These are phyloP conservation scores for Diutina ranongensis DNA, from an alignment of 1,139 yeast species.

Conservation along the genomic window DNA sequence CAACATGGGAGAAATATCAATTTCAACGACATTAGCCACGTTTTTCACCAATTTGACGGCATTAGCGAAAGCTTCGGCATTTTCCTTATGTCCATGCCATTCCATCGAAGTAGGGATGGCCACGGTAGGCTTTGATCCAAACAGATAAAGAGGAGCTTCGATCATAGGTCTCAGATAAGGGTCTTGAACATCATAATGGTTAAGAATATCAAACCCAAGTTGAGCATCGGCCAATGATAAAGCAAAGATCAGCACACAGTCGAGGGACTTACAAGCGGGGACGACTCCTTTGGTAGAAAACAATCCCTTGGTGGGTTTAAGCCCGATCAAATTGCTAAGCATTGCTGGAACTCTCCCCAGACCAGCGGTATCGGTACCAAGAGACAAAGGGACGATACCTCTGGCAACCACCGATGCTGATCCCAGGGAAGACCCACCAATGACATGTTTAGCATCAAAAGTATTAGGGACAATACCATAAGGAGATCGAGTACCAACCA, in stretches of 20 bases:
- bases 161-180: conserved; percentile 76
- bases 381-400: conserved; percentile 77
- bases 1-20: conserved; percentile 61
- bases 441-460: conserved; percentile 62
- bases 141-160: conserved; percentile 45
- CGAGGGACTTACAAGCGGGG: conserved; percentile 94
- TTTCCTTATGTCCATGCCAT: conserved; percentile 76
- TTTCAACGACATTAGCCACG: conserved; percentile 24
- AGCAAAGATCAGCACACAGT: conserved; percentile 81
- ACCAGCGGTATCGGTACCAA: conserved; percentile 99
- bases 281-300: conserved; percentile 83
- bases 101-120: conserved; percentile 64
- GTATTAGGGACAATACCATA: conserved; percentile 81
- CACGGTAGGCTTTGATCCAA: conserved; percentile 47
- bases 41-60: conserved; percentile 35
- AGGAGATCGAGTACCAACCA: conserved; percentile 91
- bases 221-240: conserved; percentile 77
- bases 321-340: conserved; percentile 77
- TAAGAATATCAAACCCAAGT: conserved; percentile 54
- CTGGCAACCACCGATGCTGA: conserved; percentile 82
- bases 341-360: conserved; percentile 98
- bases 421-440: conserved; percentile 97
- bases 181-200: conserved; percentile 63
- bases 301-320: conserved; percentile 85
- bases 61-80: conserved; percentile 51